These are phyloP conservation scores for Nicotiana rustica DNA, from an alignment of 305 asterid genomes.

Conservation along the genomic window DNA sequence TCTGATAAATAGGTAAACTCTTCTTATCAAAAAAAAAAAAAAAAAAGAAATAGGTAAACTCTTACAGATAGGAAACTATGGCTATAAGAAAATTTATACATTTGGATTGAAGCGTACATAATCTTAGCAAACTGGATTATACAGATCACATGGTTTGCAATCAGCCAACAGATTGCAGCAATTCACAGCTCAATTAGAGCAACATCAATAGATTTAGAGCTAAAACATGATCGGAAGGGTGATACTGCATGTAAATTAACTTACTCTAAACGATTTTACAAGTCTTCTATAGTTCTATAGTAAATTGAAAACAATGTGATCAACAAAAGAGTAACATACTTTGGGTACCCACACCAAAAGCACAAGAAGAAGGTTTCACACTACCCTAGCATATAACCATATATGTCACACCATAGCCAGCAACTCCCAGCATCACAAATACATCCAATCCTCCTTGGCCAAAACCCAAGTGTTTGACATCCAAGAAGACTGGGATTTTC, in stretches of 20 bases:
- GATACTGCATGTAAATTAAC: not conserved
- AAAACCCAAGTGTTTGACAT: not conserved
- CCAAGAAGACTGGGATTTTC: not conserved
- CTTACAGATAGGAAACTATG: not conserved
- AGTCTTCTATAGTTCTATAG: constrained; percentile 1
- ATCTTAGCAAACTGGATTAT: not conserved
- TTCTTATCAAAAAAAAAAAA: not conserved
- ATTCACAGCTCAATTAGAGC: constrained; percentile 17
- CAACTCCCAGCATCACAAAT: constrained; percentile 10
- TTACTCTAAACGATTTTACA: not conserved
- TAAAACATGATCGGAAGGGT: constrained; percentile 9
- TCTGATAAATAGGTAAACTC: not conserved
- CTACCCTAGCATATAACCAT: not conserved
- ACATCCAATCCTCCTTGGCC: not conserved
- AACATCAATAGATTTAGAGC: constrained; percentile 16
- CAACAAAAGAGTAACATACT: not conserved
- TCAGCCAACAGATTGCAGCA: not conserved
- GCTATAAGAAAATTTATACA: constrained; percentile 17
- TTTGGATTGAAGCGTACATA: not conserved
- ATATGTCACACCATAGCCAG: not conserved
- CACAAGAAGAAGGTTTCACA: not conserved
- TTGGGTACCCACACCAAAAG: not conserved
- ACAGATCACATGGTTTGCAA: not conserved
- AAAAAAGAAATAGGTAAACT: not conserved
- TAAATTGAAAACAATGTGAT: not conserved